Conservation (phyloP, 2,329 filamentous ascomycete genomes). For the Pseudocercospora crystallina region DNA sequence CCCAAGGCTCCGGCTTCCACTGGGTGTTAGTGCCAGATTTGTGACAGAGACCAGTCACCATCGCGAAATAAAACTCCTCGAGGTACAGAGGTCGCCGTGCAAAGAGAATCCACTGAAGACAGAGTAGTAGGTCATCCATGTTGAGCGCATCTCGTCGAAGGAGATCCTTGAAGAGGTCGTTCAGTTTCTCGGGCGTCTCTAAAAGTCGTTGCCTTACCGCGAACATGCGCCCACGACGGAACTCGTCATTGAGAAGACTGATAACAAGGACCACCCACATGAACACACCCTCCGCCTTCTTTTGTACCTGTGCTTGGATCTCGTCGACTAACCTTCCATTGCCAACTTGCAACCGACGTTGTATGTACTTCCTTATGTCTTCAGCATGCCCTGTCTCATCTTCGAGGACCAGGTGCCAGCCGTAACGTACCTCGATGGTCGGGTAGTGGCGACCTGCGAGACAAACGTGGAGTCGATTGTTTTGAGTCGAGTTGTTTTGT, state of each 20-base stretch:
- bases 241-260: slow-evolving; percentile 47
- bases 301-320: slow-evolving; percentile 36
- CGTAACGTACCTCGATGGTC: slow-evolving; percentile 36
- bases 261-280: slow-evolving; percentile 50
- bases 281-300: slow-evolving; percentile 46
- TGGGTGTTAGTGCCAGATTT: too few relatives aligned
- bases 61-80: slow-evolving; percentile 49
- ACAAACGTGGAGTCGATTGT: slow-evolving; percentile 39
- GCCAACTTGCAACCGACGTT: slow-evolving; percentile 31
- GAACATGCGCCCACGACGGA: slow-evolving; percentile 31
- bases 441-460: slow-evolving; percentile 50
- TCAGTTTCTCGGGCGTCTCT: slow-evolving; percentile 44
- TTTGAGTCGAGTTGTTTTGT: too few relatives aligned
- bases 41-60: slow-evolving; percentile 36
- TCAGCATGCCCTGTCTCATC: slow-evolving; percentile 34
- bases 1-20: slow-evolving; percentile 15
- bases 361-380: slow-evolving; percentile 39
- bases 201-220: slow-evolving; percentile 36
- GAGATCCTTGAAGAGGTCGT: slow-evolving; percentile 54
- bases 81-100: slow-evolving; percentile 45
- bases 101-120: slow-evolving; percentile 57
- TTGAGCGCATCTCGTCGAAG: slow-evolving; percentile 49
- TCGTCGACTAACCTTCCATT: slow-evolving; percentile 20
- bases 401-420: slow-evolving; percentile 37
- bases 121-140: slow-evolving; percentile 44